Evolutionary conservation across 2,329 filamentous ascomycete genomes (phyloP), one percentile per base, ranked within the genome.

Genomic region (Lachnum nothofagi): DNA sequence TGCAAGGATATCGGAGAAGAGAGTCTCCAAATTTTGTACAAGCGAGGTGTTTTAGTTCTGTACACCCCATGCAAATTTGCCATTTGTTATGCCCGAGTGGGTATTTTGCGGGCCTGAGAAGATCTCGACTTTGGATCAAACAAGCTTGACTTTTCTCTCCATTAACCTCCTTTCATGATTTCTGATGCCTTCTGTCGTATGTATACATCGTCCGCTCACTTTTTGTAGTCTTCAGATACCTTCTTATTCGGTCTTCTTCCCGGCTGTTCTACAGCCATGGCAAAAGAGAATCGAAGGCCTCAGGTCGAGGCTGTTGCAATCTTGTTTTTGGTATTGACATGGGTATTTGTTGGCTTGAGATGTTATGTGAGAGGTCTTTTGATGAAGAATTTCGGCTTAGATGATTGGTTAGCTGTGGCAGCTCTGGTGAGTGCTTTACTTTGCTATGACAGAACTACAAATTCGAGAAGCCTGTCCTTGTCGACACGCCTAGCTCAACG

Each of bases 341-440:
- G 67, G 56, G 17, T 72, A 3, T 60, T 69, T 10, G 63, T 72
- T 46, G 44, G 67, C 27, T 55, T 75, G 31, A 69, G 75, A 14
- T 68, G 67, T 7, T 75, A 72, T 57, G 72, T 74, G 39, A 72
- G 74, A 48, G 42, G 67, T 1, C 62, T 67, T 23, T 59, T 77
- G 19, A 63, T 73, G 33, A 72, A 70, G 43, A 69, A 66, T 24
- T 60, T 73, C 27, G 65, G 69, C 0, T 29, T 67, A 3, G 76
- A 78, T 42, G 76, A 79, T 65, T 72, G 67, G 53, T 60, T 76
- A 45, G 74, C 76, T 57, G 63, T 76, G 19, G 42, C 64, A 23
- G 71, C 72, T 3, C 62, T 75, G 63, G 75, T 78, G 61, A 49
- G 63, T 58, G 35, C 22, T 23, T 23, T 22, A 12, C 25, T 27